Conservation (phyloP, 805 yeast species). For the Clavispora santaluciae region DNA sequence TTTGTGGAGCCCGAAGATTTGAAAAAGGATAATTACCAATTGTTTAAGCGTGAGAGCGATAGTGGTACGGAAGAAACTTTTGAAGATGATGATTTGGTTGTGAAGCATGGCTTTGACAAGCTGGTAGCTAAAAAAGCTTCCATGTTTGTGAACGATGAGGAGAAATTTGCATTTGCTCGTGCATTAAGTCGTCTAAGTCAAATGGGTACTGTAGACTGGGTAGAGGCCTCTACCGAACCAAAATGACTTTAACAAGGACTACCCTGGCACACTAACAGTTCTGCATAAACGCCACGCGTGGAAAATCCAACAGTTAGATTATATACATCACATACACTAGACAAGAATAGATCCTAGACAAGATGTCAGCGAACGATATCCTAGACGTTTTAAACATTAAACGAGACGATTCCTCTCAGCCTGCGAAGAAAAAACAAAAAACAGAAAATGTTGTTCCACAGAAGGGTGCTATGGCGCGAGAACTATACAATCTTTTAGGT, state of each 20-base stretch:
- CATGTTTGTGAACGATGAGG: slow-evolving; percentile 90
- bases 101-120: slow-evolving; percentile 72
- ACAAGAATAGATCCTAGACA: too few relatives aligned
- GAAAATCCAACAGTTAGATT: neutral
- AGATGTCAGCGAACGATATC: slow-evolving; percentile 47
- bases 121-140: slow-evolving; percentile 65
- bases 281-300: neutral
- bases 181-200: slow-evolving; percentile 88
- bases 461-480: slow-evolving; percentile 78
- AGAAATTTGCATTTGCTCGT: slow-evolving; percentile 93
- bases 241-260: neutral
- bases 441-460: slow-evolving; percentile 13
- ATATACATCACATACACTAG: too few relatives aligned
- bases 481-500: slow-evolving; percentile 81
- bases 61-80: slow-evolving; percentile 34
- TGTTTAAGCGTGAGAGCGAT: slow-evolving; percentile 38
- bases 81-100: slow-evolving; percentile 58
- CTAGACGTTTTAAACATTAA: slow-evolving; percentile 73
- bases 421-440: slow-evolving; percentile 39
- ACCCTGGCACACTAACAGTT: neutral
- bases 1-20: slow-evolving; percentile 78
- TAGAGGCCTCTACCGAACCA: slow-evolving; percentile 36
- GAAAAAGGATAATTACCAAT: slow-evolving; percentile 41
- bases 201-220: slow-evolving; percentile 94
- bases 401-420: slow-evolving; percentile 38